Evolutionary conservation across 2,329 filamentous ascomycete genomes (phyloP).

Genomic region (Xylaria sp.): DNA sequence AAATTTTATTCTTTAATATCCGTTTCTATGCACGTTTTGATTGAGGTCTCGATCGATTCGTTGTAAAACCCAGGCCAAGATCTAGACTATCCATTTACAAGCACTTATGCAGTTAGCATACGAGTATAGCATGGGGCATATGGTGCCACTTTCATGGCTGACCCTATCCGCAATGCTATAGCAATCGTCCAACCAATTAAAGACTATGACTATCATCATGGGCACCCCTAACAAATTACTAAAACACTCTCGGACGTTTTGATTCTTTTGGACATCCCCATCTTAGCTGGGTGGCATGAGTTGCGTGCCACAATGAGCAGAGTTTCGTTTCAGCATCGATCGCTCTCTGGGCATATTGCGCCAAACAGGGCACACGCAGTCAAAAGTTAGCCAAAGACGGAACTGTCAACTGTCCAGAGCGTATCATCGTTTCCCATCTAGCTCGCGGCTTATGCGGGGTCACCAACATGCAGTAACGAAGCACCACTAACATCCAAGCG

Average conservation of each 20-base stretch:
- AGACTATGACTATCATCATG: background rate
- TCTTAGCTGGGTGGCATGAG: background rate
- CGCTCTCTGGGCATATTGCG: background rate
- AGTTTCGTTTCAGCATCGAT: constrained; percentile 19
- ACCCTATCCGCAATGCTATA: constrained; percentile 15
- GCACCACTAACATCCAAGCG: constrained; percentile 21
- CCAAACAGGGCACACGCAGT: constrained; percentile 7
- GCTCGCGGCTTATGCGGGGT: constrained; percentile 27
- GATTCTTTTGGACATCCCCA: constrained; percentile 2
- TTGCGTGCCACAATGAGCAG: constrained; percentile 12
- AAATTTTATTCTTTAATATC: constrained; percentile 2
- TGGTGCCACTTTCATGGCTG: constrained; percentile 25
- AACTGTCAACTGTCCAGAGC: background rate
- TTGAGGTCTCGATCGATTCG: background rate
- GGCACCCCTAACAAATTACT: constrained; percentile 12
- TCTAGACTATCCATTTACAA: constrained; percentile 11
- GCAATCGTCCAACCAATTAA: constrained; percentile 19
- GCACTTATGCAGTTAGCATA: constrained; percentile 12
- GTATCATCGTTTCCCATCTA: constrained; percentile 16
- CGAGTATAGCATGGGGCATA: constrained; percentile 1
- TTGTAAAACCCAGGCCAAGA: background rate
- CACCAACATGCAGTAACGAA: constrained; percentile 6
- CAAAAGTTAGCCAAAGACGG: constrained; percentile 8
- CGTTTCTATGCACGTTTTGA: background rate
- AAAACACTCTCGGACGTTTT: background rate